phyloP scores from a whole-genome alignment of 1,139 yeast genomes.

The Sugiyamaella grinbergsii region DNA sequence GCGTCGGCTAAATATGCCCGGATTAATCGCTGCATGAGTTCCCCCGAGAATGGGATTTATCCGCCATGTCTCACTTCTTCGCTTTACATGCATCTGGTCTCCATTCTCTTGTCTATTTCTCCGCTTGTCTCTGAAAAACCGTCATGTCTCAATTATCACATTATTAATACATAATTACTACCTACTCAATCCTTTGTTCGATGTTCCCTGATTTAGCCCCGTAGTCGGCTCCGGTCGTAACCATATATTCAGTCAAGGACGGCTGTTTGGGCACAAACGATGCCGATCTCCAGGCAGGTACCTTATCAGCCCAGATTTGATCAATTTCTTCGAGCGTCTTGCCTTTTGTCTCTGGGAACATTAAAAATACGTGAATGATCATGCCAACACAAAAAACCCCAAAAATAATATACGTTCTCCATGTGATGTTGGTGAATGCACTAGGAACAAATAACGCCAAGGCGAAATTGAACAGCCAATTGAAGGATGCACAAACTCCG shows the following conservation, averaged over 20 bases:
- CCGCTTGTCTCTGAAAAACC: no score
- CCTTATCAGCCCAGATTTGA: slow-evolving; percentile 24
- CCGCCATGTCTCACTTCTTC: background rate
- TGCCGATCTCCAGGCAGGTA: slow-evolving; percentile 40
- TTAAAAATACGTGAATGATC: slow-evolving; percentile 57
- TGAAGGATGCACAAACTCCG: slow-evolving; percentile 65
- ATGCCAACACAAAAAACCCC: slow-evolving; percentile 60
- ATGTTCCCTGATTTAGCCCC: no score
- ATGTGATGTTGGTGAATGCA: slow-evolving; percentile 57
- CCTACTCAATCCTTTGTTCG: no score
- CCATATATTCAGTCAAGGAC: background rate
- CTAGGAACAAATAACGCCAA: slow-evolving; percentile 64
- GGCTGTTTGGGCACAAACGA: slow-evolving; percentile 7
- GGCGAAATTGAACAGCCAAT: slow-evolving; percentile 82
- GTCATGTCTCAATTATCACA: no score
- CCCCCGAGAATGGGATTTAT: slow-evolving; percentile 1
- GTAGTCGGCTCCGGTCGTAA: no score
- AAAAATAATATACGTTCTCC: slow-evolving; percentile 65
- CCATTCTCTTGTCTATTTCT: background rate
- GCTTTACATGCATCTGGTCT: background rate
- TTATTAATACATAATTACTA: background rate
- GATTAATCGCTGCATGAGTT: slow-evolving; percentile 8
- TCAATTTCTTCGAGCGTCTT: slow-evolving; percentile 74
- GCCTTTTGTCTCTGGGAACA: slow-evolving; percentile 76
- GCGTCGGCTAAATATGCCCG: slow-evolving; percentile 6